Percentiles rank a stretch among this genome's conserved stretches.
Evolutionary conservation across 768 basidiomycete species (phyloP).

Genomic region (Leccinum barrowsii): DNA sequence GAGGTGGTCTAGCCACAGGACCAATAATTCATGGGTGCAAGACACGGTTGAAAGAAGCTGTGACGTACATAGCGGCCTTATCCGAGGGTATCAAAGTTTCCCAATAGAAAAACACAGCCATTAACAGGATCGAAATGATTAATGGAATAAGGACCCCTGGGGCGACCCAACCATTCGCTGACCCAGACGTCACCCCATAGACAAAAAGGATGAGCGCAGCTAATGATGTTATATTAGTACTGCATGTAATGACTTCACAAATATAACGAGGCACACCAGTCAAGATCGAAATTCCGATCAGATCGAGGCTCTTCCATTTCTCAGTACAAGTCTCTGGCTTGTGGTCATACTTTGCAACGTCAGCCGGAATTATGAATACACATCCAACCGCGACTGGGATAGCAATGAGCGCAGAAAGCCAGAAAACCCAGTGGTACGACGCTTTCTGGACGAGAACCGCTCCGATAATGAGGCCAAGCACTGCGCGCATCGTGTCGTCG

Average conservation of each 20-base stretch:
- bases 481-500: conserved; percentile 16
- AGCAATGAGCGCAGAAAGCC: conserved; percentile 40
- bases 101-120: conserved; percentile 48
- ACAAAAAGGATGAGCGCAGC: conserved; percentile 39
- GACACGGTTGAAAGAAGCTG: not conserved
- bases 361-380: conserved; percentile 35
- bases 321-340: not conserved
- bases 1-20: conserved; percentile 34
- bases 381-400: conserved; percentile 30
- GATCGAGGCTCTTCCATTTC: conserved; percentile 34
- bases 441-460: conserved; percentile 40
- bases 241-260: not conserved
- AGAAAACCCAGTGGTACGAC: conserved; percentile 52
- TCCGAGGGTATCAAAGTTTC: conserved; percentile 40
- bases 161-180: conserved; percentile 47
- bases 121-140: conserved; percentile 40
- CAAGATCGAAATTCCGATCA: conserved; percentile 37
- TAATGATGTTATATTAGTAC: conserved; percentile 10
- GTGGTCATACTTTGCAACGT: conserved; percentile 3
- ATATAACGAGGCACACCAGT: conserved; percentile 27
- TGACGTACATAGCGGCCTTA: conserved; percentile 40
- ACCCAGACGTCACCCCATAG: conserved; percentile 44
- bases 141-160: conserved; percentile 45
- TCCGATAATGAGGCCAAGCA: conserved; percentile 42
- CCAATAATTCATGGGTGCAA: not conserved